These are phyloP conservation scores for Punctularia strigosozonata DNA, from an alignment of 768 basidiomycete genomes.

Conservation along the genomic window DNA sequence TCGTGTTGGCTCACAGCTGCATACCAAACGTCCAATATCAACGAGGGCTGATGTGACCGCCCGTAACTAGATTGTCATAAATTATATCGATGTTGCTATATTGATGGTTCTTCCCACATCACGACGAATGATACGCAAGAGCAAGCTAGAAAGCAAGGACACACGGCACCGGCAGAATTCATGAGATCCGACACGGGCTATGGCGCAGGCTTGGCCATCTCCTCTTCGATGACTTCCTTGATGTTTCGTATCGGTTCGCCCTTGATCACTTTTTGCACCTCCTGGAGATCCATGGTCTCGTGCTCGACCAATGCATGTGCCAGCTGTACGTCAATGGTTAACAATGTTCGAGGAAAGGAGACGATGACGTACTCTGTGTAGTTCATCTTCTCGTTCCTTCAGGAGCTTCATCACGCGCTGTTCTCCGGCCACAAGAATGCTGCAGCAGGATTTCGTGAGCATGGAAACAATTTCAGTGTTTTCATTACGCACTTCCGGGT, in stretches of 20 bases:
- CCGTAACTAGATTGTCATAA: too few species aligned
- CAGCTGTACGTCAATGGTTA: conserved; percentile 35
- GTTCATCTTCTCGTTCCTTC: conserved; percentile 29
- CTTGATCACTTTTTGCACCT: conserved; percentile 76
- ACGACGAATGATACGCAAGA: too few species aligned
- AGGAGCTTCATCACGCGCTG: conserved; percentile 28
- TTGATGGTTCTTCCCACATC: too few species aligned
- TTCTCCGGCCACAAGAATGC: conserved; percentile 28
- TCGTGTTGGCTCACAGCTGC: too few species aligned
- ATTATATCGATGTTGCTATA: too few species aligned
- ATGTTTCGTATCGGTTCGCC: conserved; percentile 72
- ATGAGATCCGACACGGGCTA: too few species aligned
- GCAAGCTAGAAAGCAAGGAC: too few species aligned
- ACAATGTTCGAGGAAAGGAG: neutral
- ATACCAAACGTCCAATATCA: too few species aligned
- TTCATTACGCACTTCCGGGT: conserved; percentile 52
- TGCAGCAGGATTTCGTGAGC: conserved; percentile 6
- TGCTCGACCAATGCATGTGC: conserved; percentile 89
- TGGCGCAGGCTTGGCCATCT: too few species aligned
- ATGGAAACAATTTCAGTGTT: neutral
- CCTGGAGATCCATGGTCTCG: conserved; percentile 81
- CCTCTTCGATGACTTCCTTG: conserved; percentile 52
- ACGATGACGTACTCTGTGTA: conserved; percentile 26
- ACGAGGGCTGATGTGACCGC: too few species aligned
- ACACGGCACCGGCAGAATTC: too few species aligned